Conservation (phyloP, 257 asterid genomes). For the Solanum clarkiae region DNA sequence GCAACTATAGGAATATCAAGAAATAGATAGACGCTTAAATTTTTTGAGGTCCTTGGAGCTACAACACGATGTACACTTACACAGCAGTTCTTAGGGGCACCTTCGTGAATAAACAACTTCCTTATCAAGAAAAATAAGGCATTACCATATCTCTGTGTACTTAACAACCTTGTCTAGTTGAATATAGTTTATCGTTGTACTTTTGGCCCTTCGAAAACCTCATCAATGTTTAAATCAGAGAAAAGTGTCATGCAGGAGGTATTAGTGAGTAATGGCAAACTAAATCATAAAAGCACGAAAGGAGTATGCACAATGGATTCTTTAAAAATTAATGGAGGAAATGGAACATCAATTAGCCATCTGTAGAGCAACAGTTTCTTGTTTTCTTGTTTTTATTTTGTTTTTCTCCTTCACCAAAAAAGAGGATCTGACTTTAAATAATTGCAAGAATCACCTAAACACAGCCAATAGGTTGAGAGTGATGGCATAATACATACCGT, state of each 20-base stretch:
- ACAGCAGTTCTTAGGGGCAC: neutral
- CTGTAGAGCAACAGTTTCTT: neutral
- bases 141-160: neutral
- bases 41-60: neutral
- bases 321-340: neutral
- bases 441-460: neutral
- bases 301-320: neutral
- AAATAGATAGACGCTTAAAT: neutral
- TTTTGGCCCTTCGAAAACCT: neutral
- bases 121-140: neutral
- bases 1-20: neutral
- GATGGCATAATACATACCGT: conserved; percentile 38
- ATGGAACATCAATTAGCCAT: neutral
- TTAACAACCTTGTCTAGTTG: neutral
- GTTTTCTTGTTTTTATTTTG: neutral
- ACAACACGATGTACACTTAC: neutral
- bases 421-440: neutral
- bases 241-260: neutral
- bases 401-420: neutral
- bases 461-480: neutral
- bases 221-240: neutral
- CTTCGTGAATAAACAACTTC: neutral
- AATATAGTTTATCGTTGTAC: neutral
- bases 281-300: neutral
- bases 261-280: neutral